Base-by-base conservation (phyloP, 345 rosid genomes). In the Cardiospermum halicacabum region DNA sequence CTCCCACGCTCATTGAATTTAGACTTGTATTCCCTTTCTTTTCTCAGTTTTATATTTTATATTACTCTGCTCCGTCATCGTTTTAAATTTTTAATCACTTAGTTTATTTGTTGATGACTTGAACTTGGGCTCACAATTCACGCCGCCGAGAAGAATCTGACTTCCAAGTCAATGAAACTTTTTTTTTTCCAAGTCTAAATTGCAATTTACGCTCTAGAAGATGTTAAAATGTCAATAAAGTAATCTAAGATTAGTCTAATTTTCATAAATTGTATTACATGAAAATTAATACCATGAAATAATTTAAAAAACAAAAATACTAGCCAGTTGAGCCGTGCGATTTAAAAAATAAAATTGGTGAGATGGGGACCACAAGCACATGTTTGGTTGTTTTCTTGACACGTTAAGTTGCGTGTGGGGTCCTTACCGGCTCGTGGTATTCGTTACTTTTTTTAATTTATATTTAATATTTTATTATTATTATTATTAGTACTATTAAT, bases 341-440 rank as follows among this genome's bases (percentile, higher is more conserved):
- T 24, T 53, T 18, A 26, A 5, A n/a, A 11, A 16, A 0, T 11
- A 34, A 10, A 1, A 28, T 0, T 3, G 26, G 5, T 0, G 34
- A 13, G 26, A 13, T 0, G 22, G 73, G 71, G 74, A 32, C 71
- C 76, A 60, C 63, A 28, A 27, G 55, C 71, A 68, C 54, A 69
- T 72, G 71, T 26, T 60, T 36, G 3, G 47, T 60, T 53, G 2
- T 16, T 18, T 6, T 4, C 6, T 18, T 45, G 37, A 74, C 74
- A 61, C 53, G 68, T 66, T 25, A 31, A 27, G 18, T 16, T 3
- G 4, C 3, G 7, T 8, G 74, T 34, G 70, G n/a, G n/a, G 68
- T 48, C 56, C 67, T 59, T 50, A 42, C 32, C 1, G n/a, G 25
- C 56, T 5, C n/a, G 34, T 37, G 63, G 50, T 7, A 42, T 58